Evolutionary conservation across 2,329 filamentous ascomycete genomes (phyloP).

Genomic region (Dothiorella sarmentorum): DNA sequence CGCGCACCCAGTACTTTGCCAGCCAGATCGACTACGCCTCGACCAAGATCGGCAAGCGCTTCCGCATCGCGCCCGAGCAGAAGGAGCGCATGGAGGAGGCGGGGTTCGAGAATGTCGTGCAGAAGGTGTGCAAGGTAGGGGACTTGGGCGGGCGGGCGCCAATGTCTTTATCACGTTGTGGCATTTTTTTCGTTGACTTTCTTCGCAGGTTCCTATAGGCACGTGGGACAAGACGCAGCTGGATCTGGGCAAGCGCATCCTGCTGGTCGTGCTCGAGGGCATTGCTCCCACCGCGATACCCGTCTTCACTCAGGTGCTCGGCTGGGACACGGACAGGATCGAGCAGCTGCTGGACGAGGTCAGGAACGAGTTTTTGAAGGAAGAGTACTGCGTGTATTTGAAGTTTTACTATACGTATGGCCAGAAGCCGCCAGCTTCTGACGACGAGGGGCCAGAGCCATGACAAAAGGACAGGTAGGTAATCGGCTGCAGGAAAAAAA

Average conservation of each 20-base stretch:
- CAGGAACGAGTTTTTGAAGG: constrained; percentile 1
- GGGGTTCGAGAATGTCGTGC: constrained; percentile 34
- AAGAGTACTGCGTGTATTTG: background rate
- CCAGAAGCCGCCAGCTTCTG: background rate
- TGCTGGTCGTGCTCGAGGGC: constrained; percentile 7
- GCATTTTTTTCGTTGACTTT: background rate
- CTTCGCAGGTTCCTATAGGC: background rate
- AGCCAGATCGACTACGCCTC: constrained; percentile 6
- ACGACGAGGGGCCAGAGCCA: background rate
- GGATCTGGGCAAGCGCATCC: constrained; percentile 7
- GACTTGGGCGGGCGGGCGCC: no score
- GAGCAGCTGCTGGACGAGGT: constrained; percentile 1
- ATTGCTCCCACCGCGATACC: background rate
- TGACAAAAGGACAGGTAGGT: background rate
- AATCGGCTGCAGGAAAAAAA: background rate
- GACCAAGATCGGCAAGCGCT: constrained; percentile 10
- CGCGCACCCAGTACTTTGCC: constrained; percentile 1
- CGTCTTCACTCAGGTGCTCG: constrained; percentile 1
- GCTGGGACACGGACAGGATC: background rate
- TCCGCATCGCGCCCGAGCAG: constrained; percentile 8
- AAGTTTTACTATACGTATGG: constrained; percentile 7
- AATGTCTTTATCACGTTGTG: no score
- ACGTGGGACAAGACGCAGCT: constrained; percentile 3
- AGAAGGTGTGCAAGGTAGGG: constrained; percentile 33
- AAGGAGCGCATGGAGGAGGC: constrained; percentile 25